Conservation (phyloP, 148 eudicot genomes). For the Chenopodium formosanum region DNA sequence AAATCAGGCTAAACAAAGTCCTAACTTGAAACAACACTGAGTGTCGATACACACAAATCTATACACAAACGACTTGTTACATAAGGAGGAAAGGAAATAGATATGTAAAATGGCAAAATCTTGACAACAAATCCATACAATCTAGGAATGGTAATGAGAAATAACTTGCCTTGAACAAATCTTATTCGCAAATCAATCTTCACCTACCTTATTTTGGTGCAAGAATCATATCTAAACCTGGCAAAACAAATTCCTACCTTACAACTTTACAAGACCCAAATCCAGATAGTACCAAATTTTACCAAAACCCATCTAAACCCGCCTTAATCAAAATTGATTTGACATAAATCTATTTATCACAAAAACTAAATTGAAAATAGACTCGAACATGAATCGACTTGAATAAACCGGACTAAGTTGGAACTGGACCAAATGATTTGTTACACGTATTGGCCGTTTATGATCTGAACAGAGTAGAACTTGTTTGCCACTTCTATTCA, state of each 20-base stretch:
- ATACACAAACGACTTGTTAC: too few species aligned
- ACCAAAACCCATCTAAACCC: neutral
- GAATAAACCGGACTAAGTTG: neutral
- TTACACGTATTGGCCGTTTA: neutral
- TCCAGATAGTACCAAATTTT: neutral
- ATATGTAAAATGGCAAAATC: too few species aligned
- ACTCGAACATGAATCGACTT: neutral
- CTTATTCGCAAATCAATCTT: too few species aligned
- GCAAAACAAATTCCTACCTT: neutral
- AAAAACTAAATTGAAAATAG: neutral
- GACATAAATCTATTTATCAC: neutral
- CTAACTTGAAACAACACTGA: too few species aligned
- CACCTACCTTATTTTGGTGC: neutral
- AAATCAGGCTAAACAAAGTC: neutral
- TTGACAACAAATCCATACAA: too few species aligned
- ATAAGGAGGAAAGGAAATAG: too few species aligned
- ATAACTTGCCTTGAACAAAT: too few species aligned
- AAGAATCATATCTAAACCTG: neutral
- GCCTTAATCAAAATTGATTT: neutral
- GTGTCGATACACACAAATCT: too few species aligned
- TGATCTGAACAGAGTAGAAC: neutral
- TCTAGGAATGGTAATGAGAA: too few species aligned
- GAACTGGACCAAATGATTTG: neutral
- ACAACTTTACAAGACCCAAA: neutral
- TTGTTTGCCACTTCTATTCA: neutral